Conservation (phyloP, 495 filamentous ascomycete genomes). For the Neurospora cerealis region DNA sequence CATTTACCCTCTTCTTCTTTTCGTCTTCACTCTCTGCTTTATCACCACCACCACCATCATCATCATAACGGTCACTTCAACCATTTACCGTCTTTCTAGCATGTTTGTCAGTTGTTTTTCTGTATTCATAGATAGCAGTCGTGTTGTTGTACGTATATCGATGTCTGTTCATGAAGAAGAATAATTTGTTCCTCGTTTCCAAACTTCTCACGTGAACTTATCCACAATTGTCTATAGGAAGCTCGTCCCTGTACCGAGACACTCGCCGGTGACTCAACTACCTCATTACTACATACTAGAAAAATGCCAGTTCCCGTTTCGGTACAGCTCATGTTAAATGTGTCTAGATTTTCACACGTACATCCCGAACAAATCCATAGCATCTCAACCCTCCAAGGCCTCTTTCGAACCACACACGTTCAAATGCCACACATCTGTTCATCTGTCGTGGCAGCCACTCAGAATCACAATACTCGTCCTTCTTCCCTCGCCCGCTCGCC, state of each 20-base stretch:
- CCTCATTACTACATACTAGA: too few relatives aligned
- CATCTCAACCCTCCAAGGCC: neutral
- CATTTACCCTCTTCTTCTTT: neutral
- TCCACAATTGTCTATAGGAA: too few relatives aligned
- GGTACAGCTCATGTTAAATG: too few relatives aligned
- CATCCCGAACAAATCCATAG: too few relatives aligned
- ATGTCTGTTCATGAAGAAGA: neutral
- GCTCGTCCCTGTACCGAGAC: too few relatives aligned
- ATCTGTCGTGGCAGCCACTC: neutral
- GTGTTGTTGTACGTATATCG: neutral
- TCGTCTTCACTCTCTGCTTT: neutral
- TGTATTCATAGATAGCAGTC: neutral
- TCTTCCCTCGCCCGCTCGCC: constrained; percentile 7
- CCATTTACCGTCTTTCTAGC: neutral
- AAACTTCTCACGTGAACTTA: too few relatives aligned
- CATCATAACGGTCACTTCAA: neutral
- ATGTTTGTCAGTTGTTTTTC: neutral
- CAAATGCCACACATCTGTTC: neutral
- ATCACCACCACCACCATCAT: neutral
- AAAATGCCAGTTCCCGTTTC: too few relatives aligned
- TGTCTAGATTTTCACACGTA: too few relatives aligned
- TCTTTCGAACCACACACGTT: neutral
- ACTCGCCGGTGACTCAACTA: too few relatives aligned
- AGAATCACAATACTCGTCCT: neutral
- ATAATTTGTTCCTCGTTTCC: neutral